Base-by-base conservation (phyloP, 805 yeast genomes). In the Candida qinlingensis region DNA sequence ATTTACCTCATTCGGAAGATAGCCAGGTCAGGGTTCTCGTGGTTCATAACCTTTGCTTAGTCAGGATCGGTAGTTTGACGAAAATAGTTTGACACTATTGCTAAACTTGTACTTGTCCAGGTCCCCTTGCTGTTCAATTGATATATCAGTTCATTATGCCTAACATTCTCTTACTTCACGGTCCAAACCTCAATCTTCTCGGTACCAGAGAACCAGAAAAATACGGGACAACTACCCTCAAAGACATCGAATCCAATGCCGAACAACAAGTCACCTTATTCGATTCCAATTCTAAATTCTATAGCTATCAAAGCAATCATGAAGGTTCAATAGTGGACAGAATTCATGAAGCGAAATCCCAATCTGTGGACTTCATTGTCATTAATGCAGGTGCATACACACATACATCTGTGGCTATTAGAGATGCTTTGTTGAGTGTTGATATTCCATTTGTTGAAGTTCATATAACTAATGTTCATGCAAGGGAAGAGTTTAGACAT, bases 341-440 rank as follows among this genome's bases (percentile, higher is more conserved):
- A 39, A 74, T 75, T 39, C 80, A 75, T 52, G 64, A 71, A 53
- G 78, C 79, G 8, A 70, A 66, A 54, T 50, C 50, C 19, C 54
- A 60, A 35, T 60, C 58, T 25, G 54, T 60, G 6, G 72, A 75
- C 37, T 75, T 74, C 54, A 71, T 75, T 40, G 67, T 75, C 37
- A 74, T 75, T 44, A 75, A 75, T 53, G 79, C 79, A 10, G 79
- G 79, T 42, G 80, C 80, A 8, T 75, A 72, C 55, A 75, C 79
- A 2, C 80, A 75, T 52, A 75, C 79, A 1, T 73, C 78, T 1
- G 72, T 75, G 26, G 80, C 75, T 1, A 65, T 75, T 10, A 68
- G 80, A 49, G 80, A 75, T 56, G 80, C 80, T 5, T 61, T 75
- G 37, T 55, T 74, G 37, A 75, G 74, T 39, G 75, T 75, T 5